Conservation (phyloP, 805 yeast species). For the Suhomyces emberorum region DNA sequence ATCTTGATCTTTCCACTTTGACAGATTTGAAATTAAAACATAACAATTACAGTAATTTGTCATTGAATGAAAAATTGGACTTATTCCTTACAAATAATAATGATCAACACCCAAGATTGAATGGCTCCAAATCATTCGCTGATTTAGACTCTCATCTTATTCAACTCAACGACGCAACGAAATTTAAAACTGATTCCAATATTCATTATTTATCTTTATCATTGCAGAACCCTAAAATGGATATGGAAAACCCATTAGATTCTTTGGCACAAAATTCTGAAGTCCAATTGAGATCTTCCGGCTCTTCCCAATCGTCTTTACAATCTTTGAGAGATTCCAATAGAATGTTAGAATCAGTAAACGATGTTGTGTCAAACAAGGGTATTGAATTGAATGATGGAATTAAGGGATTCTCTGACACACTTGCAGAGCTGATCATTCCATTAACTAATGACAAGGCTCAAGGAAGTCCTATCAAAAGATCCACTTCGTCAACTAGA, state of each 20-base stretch:
- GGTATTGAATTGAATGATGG: constrained; percentile 38
- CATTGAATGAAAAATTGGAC: constrained; percentile 45
- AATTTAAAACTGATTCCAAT: constrained; percentile 28
- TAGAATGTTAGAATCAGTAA: constrained; percentile 21
- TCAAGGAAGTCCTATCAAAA: constrained; percentile 2
- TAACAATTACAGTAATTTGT: constrained; percentile 25
- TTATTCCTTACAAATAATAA: constrained; percentile 29
- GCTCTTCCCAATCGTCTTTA: constrained; percentile 41
- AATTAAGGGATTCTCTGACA: constrained; percentile 40
- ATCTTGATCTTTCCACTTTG: constrained; percentile 13
- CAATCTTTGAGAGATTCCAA: constrained; percentile 31
- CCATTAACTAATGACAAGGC: constrained; percentile 14
- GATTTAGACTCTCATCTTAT: constrained; percentile 38
- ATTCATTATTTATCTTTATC: constrained; percentile 34
- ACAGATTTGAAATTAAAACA: constrained; percentile 20
- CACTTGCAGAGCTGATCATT: constrained; percentile 31
- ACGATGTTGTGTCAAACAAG: constrained; percentile 11
- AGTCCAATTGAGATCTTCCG: constrained; percentile 26
- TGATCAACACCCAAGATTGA: constrained; percentile 4
- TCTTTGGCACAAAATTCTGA: constrained; percentile 26
- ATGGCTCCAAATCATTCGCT: constrained; percentile 14
- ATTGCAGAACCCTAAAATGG: constrained; percentile 17
- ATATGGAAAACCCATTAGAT: constrained; percentile 31
- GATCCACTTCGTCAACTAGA: background rate
- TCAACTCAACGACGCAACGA: constrained; percentile 23